Conservation (phyloP, 257 asterid genomes). For the Galeopsis tetrahit region DNA sequence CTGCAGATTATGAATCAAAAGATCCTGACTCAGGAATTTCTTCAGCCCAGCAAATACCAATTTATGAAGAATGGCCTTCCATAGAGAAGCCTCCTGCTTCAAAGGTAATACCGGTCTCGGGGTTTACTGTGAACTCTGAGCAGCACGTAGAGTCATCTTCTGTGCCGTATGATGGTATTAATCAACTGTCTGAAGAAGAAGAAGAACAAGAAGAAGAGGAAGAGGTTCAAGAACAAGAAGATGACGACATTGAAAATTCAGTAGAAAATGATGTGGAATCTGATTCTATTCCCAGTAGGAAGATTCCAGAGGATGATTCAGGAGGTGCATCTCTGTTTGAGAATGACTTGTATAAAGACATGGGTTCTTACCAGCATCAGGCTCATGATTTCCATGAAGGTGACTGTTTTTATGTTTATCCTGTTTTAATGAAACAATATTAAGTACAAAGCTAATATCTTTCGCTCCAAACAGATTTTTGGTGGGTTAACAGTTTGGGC, state of each 20-base stretch:
- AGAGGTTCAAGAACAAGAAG: slow-evolving; percentile 54
- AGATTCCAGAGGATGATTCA: slow-evolving; percentile 56
- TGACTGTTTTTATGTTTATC: slow-evolving; percentile 31
- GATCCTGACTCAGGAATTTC: slow-evolving; percentile 44
- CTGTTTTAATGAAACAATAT: slow-evolving; percentile 1
- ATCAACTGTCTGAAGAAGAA: slow-evolving; percentile 49
- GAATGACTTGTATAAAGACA: slow-evolving; percentile 52
- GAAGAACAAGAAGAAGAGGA: slow-evolving; percentile 61
- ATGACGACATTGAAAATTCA: slow-evolving; percentile 47
- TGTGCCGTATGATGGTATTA: slow-evolving; percentile 42
- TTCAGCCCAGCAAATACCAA: slow-evolving; percentile 50
- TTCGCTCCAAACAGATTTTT: background rate
- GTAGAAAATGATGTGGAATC: slow-evolving; percentile 48
- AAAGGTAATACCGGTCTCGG: slow-evolving; percentile 41
- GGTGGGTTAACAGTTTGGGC: slow-evolving; percentile 2
- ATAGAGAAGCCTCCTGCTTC: slow-evolving; percentile 70
- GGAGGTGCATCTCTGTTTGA: slow-evolving; percentile 61
- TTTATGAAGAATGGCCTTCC: slow-evolving; percentile 81
- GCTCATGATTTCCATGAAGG: slow-evolving; percentile 57
- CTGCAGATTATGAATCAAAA: slow-evolving; percentile 48
- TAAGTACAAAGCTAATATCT: slow-evolving; percentile 1
- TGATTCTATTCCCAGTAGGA: slow-evolving; percentile 52
- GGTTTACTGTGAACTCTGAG: slow-evolving; percentile 45
- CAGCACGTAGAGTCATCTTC: slow-evolving; percentile 55
- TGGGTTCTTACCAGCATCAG: slow-evolving; percentile 59